Conservation (phyloP, 164 flowering plant species). For the Cinnamomum chago region DNA sequence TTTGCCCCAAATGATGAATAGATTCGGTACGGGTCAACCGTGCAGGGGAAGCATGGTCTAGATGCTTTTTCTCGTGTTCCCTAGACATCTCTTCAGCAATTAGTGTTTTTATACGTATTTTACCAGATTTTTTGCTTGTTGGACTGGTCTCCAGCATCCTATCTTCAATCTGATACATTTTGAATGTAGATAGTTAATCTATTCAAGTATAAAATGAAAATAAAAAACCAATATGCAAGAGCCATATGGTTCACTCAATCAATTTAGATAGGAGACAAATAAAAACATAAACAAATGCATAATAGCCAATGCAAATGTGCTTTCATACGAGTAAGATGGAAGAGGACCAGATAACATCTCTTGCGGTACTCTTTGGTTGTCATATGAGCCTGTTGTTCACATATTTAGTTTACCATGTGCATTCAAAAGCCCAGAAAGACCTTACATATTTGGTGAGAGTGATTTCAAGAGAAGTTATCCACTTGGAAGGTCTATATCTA, state of each 20-base stretch:
- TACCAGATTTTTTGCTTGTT: constrained; percentile 36
- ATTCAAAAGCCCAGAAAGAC: too few relatives aligned
- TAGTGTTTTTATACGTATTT: constrained; percentile 36
- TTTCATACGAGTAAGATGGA: too few relatives aligned
- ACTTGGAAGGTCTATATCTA: too few relatives aligned
- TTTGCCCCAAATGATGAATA: constrained; percentile 27
- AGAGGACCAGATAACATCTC: neutral
- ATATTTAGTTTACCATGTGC: too few relatives aligned
- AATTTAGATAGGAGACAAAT: neutral
- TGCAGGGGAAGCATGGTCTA: constrained; percentile 33
- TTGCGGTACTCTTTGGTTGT: too few relatives aligned
- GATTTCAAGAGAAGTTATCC: too few relatives aligned
- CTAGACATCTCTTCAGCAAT: constrained; percentile 40
- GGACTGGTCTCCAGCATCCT: constrained; percentile 19
- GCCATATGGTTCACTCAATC: neutral
- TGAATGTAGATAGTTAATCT: neutral
- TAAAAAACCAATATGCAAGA: neutral
- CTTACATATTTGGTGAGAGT: too few relatives aligned
- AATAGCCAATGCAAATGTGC: neutral
- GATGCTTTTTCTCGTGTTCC: constrained; percentile 34
- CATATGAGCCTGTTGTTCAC: too few relatives aligned
- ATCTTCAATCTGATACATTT: constrained; percentile 30
- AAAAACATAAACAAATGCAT: neutral
- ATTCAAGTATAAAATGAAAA: neutral
- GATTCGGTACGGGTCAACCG: constrained; percentile 24